These are phyloP conservation scores for Hypocrella siamensis DNA, from an alignment of 2,329 filamentous ascomycete genomes.

Conservation along the genomic window DNA sequence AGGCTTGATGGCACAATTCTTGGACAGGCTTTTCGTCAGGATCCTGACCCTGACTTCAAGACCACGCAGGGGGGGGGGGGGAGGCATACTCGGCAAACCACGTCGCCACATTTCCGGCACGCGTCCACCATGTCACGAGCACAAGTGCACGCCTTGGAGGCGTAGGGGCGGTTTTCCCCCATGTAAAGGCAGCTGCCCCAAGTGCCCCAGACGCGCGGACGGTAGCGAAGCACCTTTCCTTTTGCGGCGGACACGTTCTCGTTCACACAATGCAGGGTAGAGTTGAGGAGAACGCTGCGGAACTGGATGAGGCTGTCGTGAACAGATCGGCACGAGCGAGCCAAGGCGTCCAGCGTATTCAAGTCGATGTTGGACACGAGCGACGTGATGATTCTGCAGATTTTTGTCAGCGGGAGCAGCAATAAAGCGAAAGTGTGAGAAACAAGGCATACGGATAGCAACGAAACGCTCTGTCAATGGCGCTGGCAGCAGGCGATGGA, in stretches of 20 bases:
- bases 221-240: slow-evolving; percentile 40
- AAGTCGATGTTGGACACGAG: slow-evolving; percentile 69
- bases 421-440: neutral
- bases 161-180: slow-evolving; percentile 35
- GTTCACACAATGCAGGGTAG: slow-evolving; percentile 67
- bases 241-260: slow-evolving; percentile 42
- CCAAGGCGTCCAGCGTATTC: slow-evolving; percentile 72
- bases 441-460: slow-evolving; percentile 18
- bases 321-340: slow-evolving; percentile 66
- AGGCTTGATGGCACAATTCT: slow-evolving; percentile 86
- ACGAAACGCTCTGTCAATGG: slow-evolving; percentile 15
- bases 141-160: slow-evolving; percentile 61
- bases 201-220: slow-evolving; percentile 36
- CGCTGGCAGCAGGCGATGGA: slow-evolving; percentile 4
- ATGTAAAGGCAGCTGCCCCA: slow-evolving; percentile 49
- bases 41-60: too few species aligned
- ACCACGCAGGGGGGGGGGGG: neutral
- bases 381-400: slow-evolving; percentile 56
- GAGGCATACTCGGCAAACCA: slow-evolving; percentile 64
- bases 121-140: slow-evolving; percentile 76
- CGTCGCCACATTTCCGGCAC: slow-evolving; percentile 60
- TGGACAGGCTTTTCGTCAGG: slow-evolving; percentile 5
- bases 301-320: slow-evolving; percentile 66
- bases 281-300: slow-evolving; percentile 53
- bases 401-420: neutral